Base-by-base conservation (phyloP, 2,329 filamentous ascomycete species). In the Stachybotrys echinatus region DNA sequence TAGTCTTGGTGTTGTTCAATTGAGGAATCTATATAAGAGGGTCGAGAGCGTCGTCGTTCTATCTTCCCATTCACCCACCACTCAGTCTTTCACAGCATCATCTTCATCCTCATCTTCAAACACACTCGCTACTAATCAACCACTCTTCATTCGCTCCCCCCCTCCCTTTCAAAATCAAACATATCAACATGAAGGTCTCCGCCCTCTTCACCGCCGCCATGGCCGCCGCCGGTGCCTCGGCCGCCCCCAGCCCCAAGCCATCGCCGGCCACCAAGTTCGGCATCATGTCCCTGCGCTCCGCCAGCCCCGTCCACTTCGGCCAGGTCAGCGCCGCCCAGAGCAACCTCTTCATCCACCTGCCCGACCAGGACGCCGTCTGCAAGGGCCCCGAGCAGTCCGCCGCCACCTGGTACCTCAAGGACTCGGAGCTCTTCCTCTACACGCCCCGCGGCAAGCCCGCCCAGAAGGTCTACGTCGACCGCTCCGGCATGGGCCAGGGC, bases 401-500 rank as follows among this genome's bases (percentile, higher is more conserved):
- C 34, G 80, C 79, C 46, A 78, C 73, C 39, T 81, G 84, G 64
- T 66, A 67, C 55, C 64, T 83, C 56, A 48, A 69, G 39, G 66
- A 76, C 43, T 68, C 67, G 44, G 67, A 68, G 42, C 70, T 81
- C 23, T 74, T 63, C 60, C 72, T 85, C 27, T 67, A 64, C 5
- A 65, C 55, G 31, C 64, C 66, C 3, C 23, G 23, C 44, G 19
- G 19, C 23, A 27, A 23, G 6, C 44, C 44, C n/a, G 12, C 7
- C 3, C 81, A 84, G 67, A 65, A 75, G 57, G 51, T 79, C 47
- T 83, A 60, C 54, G 74, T 74, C 39, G 80, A 84, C 62, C 74
- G 75, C 42, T 80, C 76, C 43, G 80, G 78, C 58, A 81, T 82
- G 78, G 78, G 77, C 55, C 75, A 79, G 55, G 81, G 81, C 47